Evolutionary conservation across 768 basidiomycete species (phyloP).

Genomic region (Sistotremastrum niveocremeum): DNA sequence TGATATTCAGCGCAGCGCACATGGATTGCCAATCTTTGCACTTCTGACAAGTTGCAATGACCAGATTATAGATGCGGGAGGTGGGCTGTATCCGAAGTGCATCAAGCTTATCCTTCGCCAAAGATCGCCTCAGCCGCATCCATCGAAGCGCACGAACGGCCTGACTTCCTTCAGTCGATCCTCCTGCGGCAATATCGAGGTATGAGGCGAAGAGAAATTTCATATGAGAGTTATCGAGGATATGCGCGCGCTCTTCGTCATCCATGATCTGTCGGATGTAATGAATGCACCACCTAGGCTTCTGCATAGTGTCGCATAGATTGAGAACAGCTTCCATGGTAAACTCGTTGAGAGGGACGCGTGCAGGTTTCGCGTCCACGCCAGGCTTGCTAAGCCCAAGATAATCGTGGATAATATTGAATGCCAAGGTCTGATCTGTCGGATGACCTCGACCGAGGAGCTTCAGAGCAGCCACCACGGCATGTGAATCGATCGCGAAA

Average conservation of each 20-base stretch:
- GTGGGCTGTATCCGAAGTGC: conserved; percentile 30
- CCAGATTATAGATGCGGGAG: conserved; percentile 44
- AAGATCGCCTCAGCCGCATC: no score
- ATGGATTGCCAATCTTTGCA: conserved; percentile 49
- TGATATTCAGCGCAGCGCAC: conserved; percentile 46
- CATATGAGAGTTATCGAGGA: conserved; percentile 42
- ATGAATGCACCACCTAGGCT: conserved; percentile 35
- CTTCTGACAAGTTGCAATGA: conserved; percentile 51
- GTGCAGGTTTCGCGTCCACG: conserved; percentile 24
- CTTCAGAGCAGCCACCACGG: conserved; percentile 38
- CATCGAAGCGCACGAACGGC: no score
- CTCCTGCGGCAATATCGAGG: no score
- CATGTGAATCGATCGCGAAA: conserved; percentile 38
- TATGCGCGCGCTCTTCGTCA: conserved; percentile 21
- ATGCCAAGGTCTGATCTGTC: conserved; percentile 51
- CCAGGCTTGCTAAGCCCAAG: conserved; percentile 43
- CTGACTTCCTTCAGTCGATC: no score
- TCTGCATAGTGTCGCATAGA: conserved; percentile 37
- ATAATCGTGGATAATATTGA: conserved; percentile 48
- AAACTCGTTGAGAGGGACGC: conserved; percentile 29
- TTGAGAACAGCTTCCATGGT: conserved; percentile 41
- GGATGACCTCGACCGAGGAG: conserved; percentile 42
- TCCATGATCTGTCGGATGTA: conserved; percentile 50
- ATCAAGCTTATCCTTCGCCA: conserved; percentile 4
- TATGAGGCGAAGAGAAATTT: conserved; percentile 14